A percentile compares a stretch with the other conserved stretches of the same genome.
These are phyloP conservation scores for Penicillium nordicum DNA, from an alignment of 2,329 filamentous ascomycete genomes.

Conservation along the genomic window DNA sequence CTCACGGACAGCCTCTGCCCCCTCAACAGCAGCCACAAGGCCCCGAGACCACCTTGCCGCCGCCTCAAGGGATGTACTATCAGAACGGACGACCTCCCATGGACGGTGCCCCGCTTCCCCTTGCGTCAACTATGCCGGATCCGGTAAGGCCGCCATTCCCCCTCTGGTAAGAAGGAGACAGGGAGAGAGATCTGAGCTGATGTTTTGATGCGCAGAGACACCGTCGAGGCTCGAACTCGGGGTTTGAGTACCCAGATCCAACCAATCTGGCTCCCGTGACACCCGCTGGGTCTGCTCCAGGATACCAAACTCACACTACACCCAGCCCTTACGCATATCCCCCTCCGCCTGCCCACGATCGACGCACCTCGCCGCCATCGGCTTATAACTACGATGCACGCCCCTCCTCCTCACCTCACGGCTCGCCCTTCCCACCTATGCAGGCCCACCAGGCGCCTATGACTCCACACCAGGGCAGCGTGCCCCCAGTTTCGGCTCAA, in stretches of 20 bases:
- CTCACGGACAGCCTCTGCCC: conserved; percentile 49
- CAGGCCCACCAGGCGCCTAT: conserved; percentile 26
- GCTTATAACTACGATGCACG: conserved; percentile 43
- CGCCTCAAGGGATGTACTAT: conserved; percentile 41
- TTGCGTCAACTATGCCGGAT: conserved; percentile 42
- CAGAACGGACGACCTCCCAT: conserved; percentile 34
- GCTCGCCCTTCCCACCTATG: conserved; percentile 39
- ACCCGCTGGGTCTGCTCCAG: conserved; percentile 42
- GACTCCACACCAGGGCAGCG: conserved; percentile 23
- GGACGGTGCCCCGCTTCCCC: conserved; percentile 33
- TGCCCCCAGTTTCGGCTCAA: conserved; percentile 1
- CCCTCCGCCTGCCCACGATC: conserved; percentile 36
- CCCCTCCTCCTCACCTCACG: conserved; percentile 44
- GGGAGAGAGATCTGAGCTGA: conserved; percentile 1
- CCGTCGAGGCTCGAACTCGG: conserved; percentile 44
- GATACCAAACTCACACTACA: conserved; percentile 41
- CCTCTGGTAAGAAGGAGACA: neutral
- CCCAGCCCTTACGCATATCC: conserved; percentile 37
- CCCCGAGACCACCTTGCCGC: conserved; percentile 38
- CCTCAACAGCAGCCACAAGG: conserved; percentile 42
- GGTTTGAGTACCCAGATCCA: conserved; percentile 48
- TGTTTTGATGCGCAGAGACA: conserved; percentile 32
- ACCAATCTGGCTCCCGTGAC: conserved; percentile 48
- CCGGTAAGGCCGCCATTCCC: conserved; percentile 43
- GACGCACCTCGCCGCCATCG: conserved; percentile 46